Evolutionary conservation across 768 basidiomycete genomes (phyloP).

Genomic region (Pulveroboletus sp.): DNA sequence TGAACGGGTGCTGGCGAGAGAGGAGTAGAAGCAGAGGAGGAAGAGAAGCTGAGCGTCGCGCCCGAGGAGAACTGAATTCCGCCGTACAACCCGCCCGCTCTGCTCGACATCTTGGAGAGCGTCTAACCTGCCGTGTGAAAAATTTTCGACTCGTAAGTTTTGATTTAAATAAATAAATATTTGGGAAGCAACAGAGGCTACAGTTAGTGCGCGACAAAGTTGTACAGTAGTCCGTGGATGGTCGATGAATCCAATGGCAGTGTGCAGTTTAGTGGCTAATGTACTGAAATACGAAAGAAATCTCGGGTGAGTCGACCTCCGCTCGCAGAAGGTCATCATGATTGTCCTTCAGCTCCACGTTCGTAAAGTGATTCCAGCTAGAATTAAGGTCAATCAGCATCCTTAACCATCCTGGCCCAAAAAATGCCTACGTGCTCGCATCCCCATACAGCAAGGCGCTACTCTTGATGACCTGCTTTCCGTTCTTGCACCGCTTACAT

Average conservation of each 20-base stretch:
- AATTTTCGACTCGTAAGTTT: not conserved
- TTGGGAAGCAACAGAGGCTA: not conserved
- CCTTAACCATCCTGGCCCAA: not conserved
- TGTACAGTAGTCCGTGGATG: constrained; percentile 7
- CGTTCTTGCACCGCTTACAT: constrained; percentile 85
- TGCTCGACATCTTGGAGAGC: constrained; percentile 58
- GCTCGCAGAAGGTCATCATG: constrained; percentile 94
- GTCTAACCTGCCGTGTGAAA: constrained; percentile 19
- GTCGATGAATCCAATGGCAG: not conserved
- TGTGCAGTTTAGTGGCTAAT: constrained; percentile 65
- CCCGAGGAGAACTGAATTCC: constrained; percentile 80
- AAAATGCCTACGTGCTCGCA: constrained; percentile 81
- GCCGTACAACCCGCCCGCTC: constrained; percentile 81
- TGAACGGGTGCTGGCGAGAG: constrained; percentile 14
- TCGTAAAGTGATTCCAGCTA: constrained; percentile 98
- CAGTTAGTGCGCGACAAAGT: not conserved
- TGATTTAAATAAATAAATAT: not conserved
- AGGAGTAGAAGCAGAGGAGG: constrained; percentile 35
- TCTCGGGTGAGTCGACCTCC: constrained; percentile 76
- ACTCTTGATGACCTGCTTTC: constrained; percentile 77
- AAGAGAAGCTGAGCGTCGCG: constrained; percentile 45
- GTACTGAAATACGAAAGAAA: constrained; percentile 96
- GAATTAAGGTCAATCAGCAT: not conserved
- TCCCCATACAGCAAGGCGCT: constrained; percentile 91
- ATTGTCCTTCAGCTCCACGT: constrained; percentile 79